Percentiles rank a stretch among this genome's conserved stretches.
These are phyloP conservation scores for Coprinopsis sp. DNA, from an alignment of 768 basidiomycete genomes.

Conservation along the genomic window DNA sequence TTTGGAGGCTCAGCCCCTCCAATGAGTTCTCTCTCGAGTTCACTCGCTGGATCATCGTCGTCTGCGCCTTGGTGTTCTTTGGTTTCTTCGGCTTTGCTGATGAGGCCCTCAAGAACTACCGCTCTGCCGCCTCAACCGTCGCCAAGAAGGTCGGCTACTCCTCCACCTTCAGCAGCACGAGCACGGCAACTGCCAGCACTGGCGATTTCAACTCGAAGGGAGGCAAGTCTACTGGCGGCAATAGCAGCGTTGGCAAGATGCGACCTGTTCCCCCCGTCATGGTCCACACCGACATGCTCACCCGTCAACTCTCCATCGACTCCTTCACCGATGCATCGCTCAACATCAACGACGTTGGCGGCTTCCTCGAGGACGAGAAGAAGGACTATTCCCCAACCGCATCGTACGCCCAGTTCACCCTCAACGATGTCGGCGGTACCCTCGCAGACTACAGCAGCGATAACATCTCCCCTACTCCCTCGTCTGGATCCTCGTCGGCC, in stretches of 20 bases:
- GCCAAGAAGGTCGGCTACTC: slow-evolving; percentile 32
- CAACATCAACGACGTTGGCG: slow-evolving; percentile 36
- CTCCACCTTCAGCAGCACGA: slow-evolving; percentile 1
- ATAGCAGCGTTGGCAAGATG: slow-evolving; percentile 21
- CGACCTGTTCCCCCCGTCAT: slow-evolving; percentile 39
- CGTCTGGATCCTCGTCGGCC: slow-evolving; percentile 31
- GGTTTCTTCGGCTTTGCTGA: slow-evolving; percentile 19
- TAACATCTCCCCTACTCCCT: slow-evolving; percentile 27
- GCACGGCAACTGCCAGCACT: no score
- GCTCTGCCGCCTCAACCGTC: slow-evolving; percentile 32
- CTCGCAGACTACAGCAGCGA: slow-evolving; percentile 32
- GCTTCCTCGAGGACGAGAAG: slow-evolving; percentile 31
- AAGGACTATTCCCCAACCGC: slow-evolving; percentile 28
- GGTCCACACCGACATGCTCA: slow-evolving; percentile 39
- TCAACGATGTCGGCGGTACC: slow-evolving; percentile 35
- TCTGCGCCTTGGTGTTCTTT: slow-evolving; percentile 16
- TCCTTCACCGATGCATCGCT: slow-evolving; percentile 43
- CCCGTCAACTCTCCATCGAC: slow-evolving; percentile 43
- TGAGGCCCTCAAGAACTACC: slow-evolving; percentile 19
- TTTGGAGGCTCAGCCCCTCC: slow-evolving; percentile 30
- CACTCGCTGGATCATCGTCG: slow-evolving; percentile 37
- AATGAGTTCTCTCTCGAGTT: slow-evolving; percentile 24
- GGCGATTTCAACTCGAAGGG: slow-evolving; percentile 17
- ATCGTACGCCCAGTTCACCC: slow-evolving; percentile 31
- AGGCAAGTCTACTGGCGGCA: no score